These are phyloP conservation scores for Xylaria telfairii DNA, from an alignment of 495 filamentous ascomycete genomes.

Conservation along the genomic window DNA sequence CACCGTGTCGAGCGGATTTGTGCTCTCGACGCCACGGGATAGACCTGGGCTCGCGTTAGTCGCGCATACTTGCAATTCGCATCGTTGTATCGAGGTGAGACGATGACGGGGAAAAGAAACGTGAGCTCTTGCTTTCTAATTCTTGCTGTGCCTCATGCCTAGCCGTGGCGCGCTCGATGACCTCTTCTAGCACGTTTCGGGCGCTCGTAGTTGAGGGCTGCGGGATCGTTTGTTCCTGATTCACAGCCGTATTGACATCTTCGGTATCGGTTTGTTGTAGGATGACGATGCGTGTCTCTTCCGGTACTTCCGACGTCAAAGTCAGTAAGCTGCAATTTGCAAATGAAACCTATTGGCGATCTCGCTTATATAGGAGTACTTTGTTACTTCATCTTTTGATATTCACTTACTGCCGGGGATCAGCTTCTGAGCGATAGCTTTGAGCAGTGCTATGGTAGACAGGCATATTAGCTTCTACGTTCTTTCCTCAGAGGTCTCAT, in stretches of 20 bases:
- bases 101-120: neutral
- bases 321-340: neutral
- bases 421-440: conserved; percentile 76
- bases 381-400: neutral
- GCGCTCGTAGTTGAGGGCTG: conserved; percentile 1
- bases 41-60: conserved; percentile 52
- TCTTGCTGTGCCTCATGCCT: conserved; percentile 64
- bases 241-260: conserved; percentile 27
- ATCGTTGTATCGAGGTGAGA: conserved; percentile 32
- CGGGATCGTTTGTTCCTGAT: conserved; percentile 26
- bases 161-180: conserved; percentile 68
- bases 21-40: conserved; percentile 43
- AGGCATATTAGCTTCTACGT: neutral
- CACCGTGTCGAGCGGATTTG: conserved; percentile 62
- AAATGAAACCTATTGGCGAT: neutral
- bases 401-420: conserved; percentile 66
- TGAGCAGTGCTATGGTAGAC: conserved; percentile 63
- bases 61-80: conserved; percentile 20
- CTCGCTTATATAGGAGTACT: neutral
- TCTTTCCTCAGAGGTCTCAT: neutral
- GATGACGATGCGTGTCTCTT: conserved; percentile 68
- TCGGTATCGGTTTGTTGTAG: conserved; percentile 68
- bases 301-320: conserved; percentile 52
- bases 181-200: conserved; percentile 67
- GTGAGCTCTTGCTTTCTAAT: conserved; percentile 56